Percentiles rank a stretch among this genome's conserved stretches.
Conservation (phyloP, 169 alveolate species). For the Cystoisospora suis region DNA sequence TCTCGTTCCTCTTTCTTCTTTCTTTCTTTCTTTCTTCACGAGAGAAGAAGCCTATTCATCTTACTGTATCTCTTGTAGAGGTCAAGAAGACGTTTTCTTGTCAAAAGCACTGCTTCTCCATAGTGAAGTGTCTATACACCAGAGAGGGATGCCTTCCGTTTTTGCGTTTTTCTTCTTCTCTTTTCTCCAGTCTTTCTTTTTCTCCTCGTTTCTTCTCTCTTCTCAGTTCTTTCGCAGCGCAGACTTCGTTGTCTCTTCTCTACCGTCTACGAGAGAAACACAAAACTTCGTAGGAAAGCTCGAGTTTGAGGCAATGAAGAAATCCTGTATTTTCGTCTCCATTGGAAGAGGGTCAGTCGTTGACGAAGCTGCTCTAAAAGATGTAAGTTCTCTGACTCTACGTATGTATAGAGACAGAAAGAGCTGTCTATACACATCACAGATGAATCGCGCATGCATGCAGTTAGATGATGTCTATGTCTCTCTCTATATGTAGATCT, state of each 20-base stretch:
- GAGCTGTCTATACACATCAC: background rate
- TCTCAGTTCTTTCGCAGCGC: slow-evolving; percentile 66
- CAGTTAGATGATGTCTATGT: background rate
- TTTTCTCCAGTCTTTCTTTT: background rate
- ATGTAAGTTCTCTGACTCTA: background rate
- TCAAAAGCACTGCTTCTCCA: too few species aligned
- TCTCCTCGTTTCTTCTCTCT: background rate
- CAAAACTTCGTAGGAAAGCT: slow-evolving; percentile 44
- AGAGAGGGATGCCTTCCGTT: background rate
- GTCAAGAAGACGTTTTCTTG: too few species aligned
- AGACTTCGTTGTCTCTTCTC: slow-evolving; percentile 70
- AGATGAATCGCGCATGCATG: background rate
- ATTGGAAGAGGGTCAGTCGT: slow-evolving; percentile 71
- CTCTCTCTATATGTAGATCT: background rate
- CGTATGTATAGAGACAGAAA: background rate
- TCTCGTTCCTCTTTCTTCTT: too few species aligned
- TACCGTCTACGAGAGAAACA: slow-evolving; percentile 70
- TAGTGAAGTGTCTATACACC: too few species aligned
- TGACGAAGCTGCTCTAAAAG: slow-evolving; percentile 57
- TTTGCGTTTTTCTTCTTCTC: background rate
- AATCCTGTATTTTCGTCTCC: slow-evolving; percentile 67
- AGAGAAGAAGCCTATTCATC: too few species aligned
- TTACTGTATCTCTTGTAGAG: too few species aligned
- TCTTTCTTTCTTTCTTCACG: too few species aligned
- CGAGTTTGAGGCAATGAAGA: slow-evolving; percentile 69